Evolutionary conservation across 768 basidiomycete species (phyloP).

Genomic region (Cystobasidium tubakii): DNA sequence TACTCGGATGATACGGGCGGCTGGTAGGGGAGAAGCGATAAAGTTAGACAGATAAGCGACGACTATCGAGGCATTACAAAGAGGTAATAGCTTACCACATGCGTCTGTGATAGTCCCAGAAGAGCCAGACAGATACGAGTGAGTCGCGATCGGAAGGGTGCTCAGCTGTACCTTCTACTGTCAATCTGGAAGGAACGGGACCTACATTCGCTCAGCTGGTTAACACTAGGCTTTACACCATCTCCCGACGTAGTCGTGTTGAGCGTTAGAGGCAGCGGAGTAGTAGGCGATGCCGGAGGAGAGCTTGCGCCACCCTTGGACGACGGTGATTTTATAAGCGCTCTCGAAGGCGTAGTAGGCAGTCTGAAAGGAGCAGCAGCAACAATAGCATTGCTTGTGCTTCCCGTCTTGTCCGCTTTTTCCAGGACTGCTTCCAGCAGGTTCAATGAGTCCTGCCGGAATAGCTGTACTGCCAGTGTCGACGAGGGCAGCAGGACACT

Average conservation of each 20-base stretch:
- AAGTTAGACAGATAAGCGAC: too few relatives aligned
- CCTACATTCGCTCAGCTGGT: constrained; percentile 29
- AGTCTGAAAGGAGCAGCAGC: constrained; percentile 12
- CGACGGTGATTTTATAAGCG: neutral
- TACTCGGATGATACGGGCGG: constrained; percentile 42
- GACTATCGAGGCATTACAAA: too few relatives aligned
- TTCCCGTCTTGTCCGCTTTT: neutral
- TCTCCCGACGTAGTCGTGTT: neutral
- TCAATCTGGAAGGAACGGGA: too few relatives aligned
- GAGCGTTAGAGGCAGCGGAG: neutral
- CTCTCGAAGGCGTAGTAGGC: neutral
- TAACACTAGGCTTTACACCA: constrained; percentile 11
- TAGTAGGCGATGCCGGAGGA: neutral
- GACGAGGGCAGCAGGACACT: constrained; percentile 22
- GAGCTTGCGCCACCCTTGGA: constrained; percentile 4
- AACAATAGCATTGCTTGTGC: constrained; percentile 6
- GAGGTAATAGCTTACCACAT: constrained; percentile 19
- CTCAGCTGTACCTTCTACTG: too few relatives aligned
- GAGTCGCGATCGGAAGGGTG: constrained; percentile 39
- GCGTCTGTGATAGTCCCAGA: neutral
- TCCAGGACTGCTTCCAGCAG: neutral
- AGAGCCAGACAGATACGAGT: too few relatives aligned
- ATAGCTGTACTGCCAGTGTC: constrained; percentile 1
- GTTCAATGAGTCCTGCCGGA: neutral
- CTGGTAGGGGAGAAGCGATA: too few relatives aligned